Evolutionary conservation across 2,329 filamentous ascomycete genomes (phyloP).

Genomic region (Nannizziopsis arthrosporioides): DNA sequence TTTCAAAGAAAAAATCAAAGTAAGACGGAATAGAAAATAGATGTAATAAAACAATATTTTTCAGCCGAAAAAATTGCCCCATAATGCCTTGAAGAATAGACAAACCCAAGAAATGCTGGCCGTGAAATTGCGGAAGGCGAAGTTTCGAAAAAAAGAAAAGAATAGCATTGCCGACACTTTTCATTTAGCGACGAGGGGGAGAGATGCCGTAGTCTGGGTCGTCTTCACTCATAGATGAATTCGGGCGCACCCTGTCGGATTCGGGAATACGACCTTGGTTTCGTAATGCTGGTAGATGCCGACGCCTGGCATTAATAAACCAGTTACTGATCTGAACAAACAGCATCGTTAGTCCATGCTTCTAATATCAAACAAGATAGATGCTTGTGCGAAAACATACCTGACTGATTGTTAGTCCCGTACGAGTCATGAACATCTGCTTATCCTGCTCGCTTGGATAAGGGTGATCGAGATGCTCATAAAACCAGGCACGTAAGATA

Average conservation of each 20-base stretch:
- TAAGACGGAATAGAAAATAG: background rate
- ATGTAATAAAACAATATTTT: conserved; percentile 6
- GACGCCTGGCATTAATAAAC: conserved; percentile 42
- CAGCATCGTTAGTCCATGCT: conserved; percentile 8
- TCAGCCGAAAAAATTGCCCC: conserved; percentile 5
- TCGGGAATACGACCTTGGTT: conserved; percentile 24
- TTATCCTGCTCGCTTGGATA: conserved; percentile 86
- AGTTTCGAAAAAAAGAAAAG: background rate
- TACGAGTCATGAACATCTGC: conserved; percentile 63
- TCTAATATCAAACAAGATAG: background rate
- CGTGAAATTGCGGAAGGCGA: background rate
- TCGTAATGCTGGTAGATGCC: conserved; percentile 38
- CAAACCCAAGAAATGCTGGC: background rate
- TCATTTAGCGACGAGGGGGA: conserved; percentile 5
- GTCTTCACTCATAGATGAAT: conserved; percentile 7
- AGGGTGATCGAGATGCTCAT: conserved; percentile 63
- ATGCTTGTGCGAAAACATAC: conserved; percentile 21
- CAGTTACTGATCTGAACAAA: conserved; percentile 42
- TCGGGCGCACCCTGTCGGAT: conserved; percentile 5
- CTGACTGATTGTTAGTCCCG: conserved; percentile 63
- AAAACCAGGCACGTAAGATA: conserved; percentile 67
- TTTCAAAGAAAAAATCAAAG: conserved; percentile 5
- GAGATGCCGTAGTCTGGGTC: conserved; percentile 10
- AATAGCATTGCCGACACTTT: background rate
- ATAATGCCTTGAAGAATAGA: conserved; percentile 3